Evolutionary conservation across 345 rosid genomes (phyloP), one percentile per base, ranked within the genome.

Genomic region (Pseudoturritis turrita): DNA sequence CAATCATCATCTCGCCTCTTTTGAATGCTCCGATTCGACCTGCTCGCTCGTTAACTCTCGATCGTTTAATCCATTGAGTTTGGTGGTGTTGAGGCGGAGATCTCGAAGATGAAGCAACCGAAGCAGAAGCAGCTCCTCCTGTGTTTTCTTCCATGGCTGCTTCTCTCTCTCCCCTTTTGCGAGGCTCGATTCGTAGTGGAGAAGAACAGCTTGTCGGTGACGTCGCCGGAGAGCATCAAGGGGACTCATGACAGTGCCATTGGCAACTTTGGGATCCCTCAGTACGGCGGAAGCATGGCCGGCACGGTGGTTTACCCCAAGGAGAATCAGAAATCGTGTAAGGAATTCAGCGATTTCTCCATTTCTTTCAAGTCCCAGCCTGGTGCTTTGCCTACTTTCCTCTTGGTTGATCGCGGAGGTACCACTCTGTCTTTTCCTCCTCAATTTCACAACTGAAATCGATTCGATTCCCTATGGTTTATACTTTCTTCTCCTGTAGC

Each of bases 211-310:
- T 77, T 95, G 76, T 80, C 80, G 73, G 94, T 95, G 53, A 83
- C 91, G 0, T 95, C 98, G 4, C 99, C 98, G 31, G 99, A 95
- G 47, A 91, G 85, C 77, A 90, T 95, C 9, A 91, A 86, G 73
- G 99, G 98, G 7, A 85, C 80, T 7, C 83, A 91, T 62, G 96
- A 95, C 57, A 88, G 90, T 79, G 99, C 98, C 11, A 95, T 95
- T 55, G 99, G 98, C 1, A 95, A 95, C 85, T 95, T 95, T 17
- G 99, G 99, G 84, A 89, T 95, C 52, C 99, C 99, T 22, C 91
- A 95, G 73, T 95, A 95, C 80, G 99, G 99, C 8, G 99, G 99
- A n/a, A 91, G 96, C 81, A 88, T 95, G 98, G 97, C 96, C 0
- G 99, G 98, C 0, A 73, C 85, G 19, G 96, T 89, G 41, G 51